Evolutionary conservation across 768 basidiomycete species (phyloP), one percentile per base, ranked within the genome.

Genomic region (Favolaschia claudopus): DNA sequence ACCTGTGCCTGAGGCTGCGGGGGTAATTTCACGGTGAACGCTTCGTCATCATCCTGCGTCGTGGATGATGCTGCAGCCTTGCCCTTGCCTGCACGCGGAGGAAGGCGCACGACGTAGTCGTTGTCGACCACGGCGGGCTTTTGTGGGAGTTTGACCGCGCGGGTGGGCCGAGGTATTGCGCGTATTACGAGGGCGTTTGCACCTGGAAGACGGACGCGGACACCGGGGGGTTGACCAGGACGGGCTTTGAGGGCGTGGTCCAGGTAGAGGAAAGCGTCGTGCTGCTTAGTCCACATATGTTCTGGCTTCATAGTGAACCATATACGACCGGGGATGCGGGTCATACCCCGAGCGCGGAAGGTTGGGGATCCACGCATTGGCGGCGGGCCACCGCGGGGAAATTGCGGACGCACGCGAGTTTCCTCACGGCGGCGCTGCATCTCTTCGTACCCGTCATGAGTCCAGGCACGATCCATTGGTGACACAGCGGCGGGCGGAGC

Each of bases 371-470:
- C 59, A 36, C 59, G 58, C 25, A 55, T 20, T 28, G 73, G 68
- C 28, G 67, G 44, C 48, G 76, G 75, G 33, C 79, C 77, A 59
- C 84, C 81, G 51, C 82, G 79, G 58, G 60, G 62, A 57, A 75
- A 67, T 34, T 72, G 76, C 25, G 73, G 68, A 15, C 72, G 68
- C 29, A 71, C 73, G 38, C 81, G 80, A 50, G 81, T 79, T 56
- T 92, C 89, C 58, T 93, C 92, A 65, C 83, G 83, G 51, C 80
- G 81, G 74, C 86, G 92, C n/a, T n/a, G n/a, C 85, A 94, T 85
- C 76, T 96, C 92, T 72, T 94, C 92, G 62, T 89, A 96, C 2
- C 93, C 92, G 69, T 93, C 92, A 69, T 95, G 93, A 0, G 83
- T 87, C 93, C 93, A 95, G 4, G 84, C 72, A 33, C 80, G 83